Evolutionary conservation across 225 moss, liverwort and hornwort species (phyloP), one percentile per base, ranked within the genome.

Genomic region (Anthoceros angustus): DNA sequence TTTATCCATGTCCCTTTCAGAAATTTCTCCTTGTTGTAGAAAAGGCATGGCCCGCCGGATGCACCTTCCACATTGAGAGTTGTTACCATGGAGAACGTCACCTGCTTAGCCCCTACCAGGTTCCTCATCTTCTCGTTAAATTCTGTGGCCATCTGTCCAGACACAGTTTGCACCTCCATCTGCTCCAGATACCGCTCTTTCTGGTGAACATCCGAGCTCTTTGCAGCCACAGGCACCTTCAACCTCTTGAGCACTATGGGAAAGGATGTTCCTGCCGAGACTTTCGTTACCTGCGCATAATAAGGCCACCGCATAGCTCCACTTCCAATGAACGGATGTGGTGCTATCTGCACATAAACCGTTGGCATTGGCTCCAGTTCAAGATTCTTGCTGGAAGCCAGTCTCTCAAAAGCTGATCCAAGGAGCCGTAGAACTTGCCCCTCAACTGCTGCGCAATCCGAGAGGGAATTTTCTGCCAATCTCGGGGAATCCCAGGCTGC

Each of bases 231-330:
- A 7, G 90, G 84, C 39, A 7, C 10, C 49, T 50, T 50, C 5
- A 50, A 50, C 49, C 49, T 8, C 49, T 50, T 50, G 16, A 50
- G 16, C 5, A 50, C 49, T 20, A 16, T 16, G 24, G 71, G 20
- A 70, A 73, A 42, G 73, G 63, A 48, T 73, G 80, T 42, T 71
- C 74, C 15, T 42, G 78, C 61, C 81, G 90, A n/a, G 80, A 76
- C 10, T 90, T 75, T 67, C 83, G 85, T n/a, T 90, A 87, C 69
- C 87, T 84, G 73, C 9, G 43, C 43, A 12, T 43, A 43, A 8
- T 84, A 90, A 23, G 94, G 90, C 94, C 93, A 94, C 72, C 93
- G 84, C 72, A 94, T 86, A 3, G 87, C 82, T 42, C 93, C 90
- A 50, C 90, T 86, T 16, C 86, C 78, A 75, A 81, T 90, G 71